Conservation (phyloP, 106 monocot species). For the Allium sativum region DNA sequence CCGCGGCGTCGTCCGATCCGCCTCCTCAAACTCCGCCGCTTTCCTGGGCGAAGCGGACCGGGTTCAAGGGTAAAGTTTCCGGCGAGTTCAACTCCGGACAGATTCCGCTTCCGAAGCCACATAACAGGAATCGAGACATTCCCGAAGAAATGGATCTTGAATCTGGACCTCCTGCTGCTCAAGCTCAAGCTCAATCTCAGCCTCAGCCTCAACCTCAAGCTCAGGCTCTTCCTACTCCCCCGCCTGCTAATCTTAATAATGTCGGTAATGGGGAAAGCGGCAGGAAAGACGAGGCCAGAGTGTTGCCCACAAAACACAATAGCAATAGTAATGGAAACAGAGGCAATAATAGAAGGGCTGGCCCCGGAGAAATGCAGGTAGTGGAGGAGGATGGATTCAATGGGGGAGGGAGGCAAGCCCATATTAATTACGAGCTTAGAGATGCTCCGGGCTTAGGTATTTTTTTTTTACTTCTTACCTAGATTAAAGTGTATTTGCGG, state of each 20-base stretch:
- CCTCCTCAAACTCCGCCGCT: constrained; percentile 12
- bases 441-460: constrained; percentile 88
- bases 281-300: constrained; percentile 11
- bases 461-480: constrained; percentile 2
- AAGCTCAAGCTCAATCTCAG: too few species aligned
- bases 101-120: constrained; percentile 29
- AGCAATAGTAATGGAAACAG: constrained; percentile 14
- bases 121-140: background rate
- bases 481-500: background rate
- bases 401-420: constrained; percentile 23
- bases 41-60: constrained; percentile 90
- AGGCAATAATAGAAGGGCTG: background rate
- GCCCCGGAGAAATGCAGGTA: constrained; percentile 1
- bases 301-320: constrained; percentile 9
- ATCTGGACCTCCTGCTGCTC: constrained; percentile 18
- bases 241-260: background rate
- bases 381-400: constrained; percentile 43
- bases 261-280: too few species aligned
- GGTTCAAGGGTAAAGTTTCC: constrained; percentile 41
- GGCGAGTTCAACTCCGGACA: constrained; percentile 64
- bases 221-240: constrained; percentile 15
- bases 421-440: constrained; percentile 82
- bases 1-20: background rate
- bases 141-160: constrained; percentile 49
- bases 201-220: background rate